These are phyloP conservation scores for Rhizopus delemar DNA, from an alignment of 371 early-diverging fungal genomes.

Conservation along the genomic window DNA sequence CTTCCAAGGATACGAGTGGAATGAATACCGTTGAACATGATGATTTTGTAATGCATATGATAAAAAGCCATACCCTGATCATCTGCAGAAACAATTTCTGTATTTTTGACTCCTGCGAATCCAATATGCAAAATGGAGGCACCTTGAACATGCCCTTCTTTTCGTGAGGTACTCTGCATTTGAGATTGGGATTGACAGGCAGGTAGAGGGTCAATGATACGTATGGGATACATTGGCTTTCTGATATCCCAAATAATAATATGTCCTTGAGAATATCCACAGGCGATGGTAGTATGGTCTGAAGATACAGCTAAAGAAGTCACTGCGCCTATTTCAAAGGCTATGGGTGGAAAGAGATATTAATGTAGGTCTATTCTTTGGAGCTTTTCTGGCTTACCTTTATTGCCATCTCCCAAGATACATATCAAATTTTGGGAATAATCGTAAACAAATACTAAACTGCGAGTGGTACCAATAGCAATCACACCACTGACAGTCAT, in stretches of 20 bases:
- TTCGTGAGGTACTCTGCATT: conserved; percentile 43
- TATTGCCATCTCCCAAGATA: conserved; percentile 57
- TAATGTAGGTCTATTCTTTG: not conserved
- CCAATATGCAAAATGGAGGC: conserved; percentile 69
- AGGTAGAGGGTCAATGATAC: conserved; percentile 59
- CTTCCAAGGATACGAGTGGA: conserved; percentile 71
- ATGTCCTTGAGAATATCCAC: conserved; percentile 73
- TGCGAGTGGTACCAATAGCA: conserved; percentile 75
- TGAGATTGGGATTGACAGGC: conserved; percentile 36
- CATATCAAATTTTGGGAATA: conserved; percentile 65
- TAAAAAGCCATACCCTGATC: conserved; percentile 77
- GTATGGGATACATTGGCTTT: conserved; percentile 49
- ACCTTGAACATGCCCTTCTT: conserved; percentile 72
- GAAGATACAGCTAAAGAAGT: conserved; percentile 74
- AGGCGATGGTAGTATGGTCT: conserved; percentile 68
- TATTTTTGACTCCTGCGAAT: conserved; percentile 66
- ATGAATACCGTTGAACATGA: conserved; percentile 68
- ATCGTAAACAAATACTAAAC: conserved; percentile 73
- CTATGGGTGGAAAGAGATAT: conserved; percentile 23
- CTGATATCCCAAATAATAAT: conserved; percentile 75
- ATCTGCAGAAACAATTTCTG: conserved; percentile 73
- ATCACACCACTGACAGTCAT: conserved; percentile 66
- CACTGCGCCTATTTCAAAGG: conserved; percentile 68
- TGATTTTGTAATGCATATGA: conserved; percentile 66
- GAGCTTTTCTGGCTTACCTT: conserved; percentile 35